phyloP scores from a whole-genome alignment of 1,139 yeast genomes.

The Trichomonascaceae sp. region DNA sequence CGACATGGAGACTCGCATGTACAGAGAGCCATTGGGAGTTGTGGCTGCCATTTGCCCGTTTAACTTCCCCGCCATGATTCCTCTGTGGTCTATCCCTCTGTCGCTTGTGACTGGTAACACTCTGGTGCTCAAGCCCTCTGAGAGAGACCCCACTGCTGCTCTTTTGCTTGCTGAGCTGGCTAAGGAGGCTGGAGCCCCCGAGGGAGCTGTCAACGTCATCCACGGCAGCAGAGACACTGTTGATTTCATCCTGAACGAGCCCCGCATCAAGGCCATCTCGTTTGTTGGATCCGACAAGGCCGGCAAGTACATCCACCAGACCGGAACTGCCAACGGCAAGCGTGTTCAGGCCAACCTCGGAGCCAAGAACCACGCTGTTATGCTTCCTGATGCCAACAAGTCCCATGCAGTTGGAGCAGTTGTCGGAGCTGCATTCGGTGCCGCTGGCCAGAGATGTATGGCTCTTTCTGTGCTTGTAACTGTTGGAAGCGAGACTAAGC shows the following conservation, averaged over 20 bases:
- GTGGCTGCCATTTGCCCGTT: constrained; percentile 64
- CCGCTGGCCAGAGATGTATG: constrained; percentile 82
- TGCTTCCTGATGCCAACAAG: constrained; percentile 62
- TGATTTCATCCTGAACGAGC: constrained; percentile 60
- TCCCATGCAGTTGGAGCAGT: constrained; percentile 52
- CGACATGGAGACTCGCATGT: constrained; percentile 72
- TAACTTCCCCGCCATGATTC: constrained; percentile 81
- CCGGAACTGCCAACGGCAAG: constrained; percentile 58
- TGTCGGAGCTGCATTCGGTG: constrained; percentile 73
- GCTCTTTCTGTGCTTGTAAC: constrained; percentile 65
- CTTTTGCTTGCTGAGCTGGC: constrained; percentile 64
- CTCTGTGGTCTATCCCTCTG: constrained; percentile 71
- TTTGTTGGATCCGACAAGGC: constrained; percentile 72
- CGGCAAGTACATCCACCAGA: constrained; percentile 57
- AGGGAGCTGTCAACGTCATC: constrained; percentile 61
- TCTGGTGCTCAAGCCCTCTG: constrained; percentile 64
- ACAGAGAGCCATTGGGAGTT: constrained; percentile 52
- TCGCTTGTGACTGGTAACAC: constrained; percentile 70
- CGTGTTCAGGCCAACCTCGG: constrained; percentile 71
- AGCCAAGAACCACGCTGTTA: constrained; percentile 65
- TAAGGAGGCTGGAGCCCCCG: constrained; percentile 65
- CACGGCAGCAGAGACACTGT: constrained; percentile 73
- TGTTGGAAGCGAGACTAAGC: constrained; percentile 49
- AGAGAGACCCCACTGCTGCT: constrained; percentile 68
- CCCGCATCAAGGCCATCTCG: constrained; percentile 65